Evolutionary conservation across 1,139 yeast species (phyloP), one percentile per base, ranked within the genome.

Genomic region (Pneumocystis jirovecii): DNA sequence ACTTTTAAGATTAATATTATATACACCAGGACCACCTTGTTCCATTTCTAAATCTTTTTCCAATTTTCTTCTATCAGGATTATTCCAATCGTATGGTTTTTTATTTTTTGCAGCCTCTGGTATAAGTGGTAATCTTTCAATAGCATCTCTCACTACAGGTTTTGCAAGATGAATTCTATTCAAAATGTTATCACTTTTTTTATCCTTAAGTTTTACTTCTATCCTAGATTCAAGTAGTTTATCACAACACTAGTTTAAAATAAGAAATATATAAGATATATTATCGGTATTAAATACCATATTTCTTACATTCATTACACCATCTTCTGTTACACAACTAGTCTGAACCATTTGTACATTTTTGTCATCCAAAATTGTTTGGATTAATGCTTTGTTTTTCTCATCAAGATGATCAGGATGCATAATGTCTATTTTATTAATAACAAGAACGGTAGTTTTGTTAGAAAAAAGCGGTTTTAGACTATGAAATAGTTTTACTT

Each of bases 21-120:
- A 93, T 57, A 93, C 98, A 81, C 98, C 98, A 40, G 98, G 97
- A 75, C 98, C 98, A 74, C 98, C 98, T 72, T 93, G 89, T 76
- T 88, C 96, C 62, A 82, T 86, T 78, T 93, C 98, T 69, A 90
- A 80, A 74, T 93, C 98, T 74, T 89, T 84, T 61, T 96, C 90
- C 73, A 93, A 81, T 70, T 74, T 81, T 74, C 93, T 84, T 77
- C 96, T 84, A 25, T 39, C 21, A 72, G 86, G 81, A 71, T 96
- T 96, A 77, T 89, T 96, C 72, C 81, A 82, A 61, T 82, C 76
- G 75, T 89, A 95, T 74, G 87, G 89, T 75, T 86, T 87, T 73
- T 79, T 81, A 72, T 83, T 73, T 29, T 71, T 69, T 72, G 82
- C 85, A n/a, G 69, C 70, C 59, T 87, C 96, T 62, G 98, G 97